Evolutionary conservation across 169 alveolate species (phyloP), one percentile per base, ranked within the genome.

Genomic region (Plasmodium vinckei): DNA sequence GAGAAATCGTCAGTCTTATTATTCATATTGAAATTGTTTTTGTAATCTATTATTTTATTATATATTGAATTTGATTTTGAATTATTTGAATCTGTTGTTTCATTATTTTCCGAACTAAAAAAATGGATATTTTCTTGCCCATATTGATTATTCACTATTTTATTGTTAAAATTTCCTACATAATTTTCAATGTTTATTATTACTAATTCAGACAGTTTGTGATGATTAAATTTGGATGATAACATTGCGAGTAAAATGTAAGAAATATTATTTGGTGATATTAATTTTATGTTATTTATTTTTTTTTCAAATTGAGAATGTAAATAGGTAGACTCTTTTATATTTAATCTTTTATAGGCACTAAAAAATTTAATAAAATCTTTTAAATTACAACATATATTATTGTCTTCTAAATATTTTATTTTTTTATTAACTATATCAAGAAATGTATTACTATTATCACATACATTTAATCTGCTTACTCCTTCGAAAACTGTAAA

Each of bases 221-320:
- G 59, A 61, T 79, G 72, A 15, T 64, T 9, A 7, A 53, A 21
- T 56, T 79, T 79, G 15, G 71, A 39, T 13, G 89, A 65, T n/a
- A 79, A 25, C 56, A 79, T 42, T 47, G 42, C 21, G 9, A 79
- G 61, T 5, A 79, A 63, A 4, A 65, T 57, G 68, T 79, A 79
- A 15, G 89, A 79, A 46, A 79, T 67, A 39, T 79, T 79, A n/a
- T 54, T 47, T 17, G 84, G 89, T 15, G 89, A 70, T 10, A 79
- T 17, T 15, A 42, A 27, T 53, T 67, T 79, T 3, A 79, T 79
- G 19, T 79, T 53, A 61, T 79, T 56, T 12, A 79, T 67, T 68
- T 79, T 79, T 53, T 79, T 64, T 51, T 79, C 89, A 54, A 79
- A 67, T 56, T 79, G 84, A n/a, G 61, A 1, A 56, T 79, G 89